Evolutionary conservation across 23 red algal genomes (phyloP), one percentile per base, ranked within the genome.

Genomic region (Gracilaria vermiculophylla): DNA sequence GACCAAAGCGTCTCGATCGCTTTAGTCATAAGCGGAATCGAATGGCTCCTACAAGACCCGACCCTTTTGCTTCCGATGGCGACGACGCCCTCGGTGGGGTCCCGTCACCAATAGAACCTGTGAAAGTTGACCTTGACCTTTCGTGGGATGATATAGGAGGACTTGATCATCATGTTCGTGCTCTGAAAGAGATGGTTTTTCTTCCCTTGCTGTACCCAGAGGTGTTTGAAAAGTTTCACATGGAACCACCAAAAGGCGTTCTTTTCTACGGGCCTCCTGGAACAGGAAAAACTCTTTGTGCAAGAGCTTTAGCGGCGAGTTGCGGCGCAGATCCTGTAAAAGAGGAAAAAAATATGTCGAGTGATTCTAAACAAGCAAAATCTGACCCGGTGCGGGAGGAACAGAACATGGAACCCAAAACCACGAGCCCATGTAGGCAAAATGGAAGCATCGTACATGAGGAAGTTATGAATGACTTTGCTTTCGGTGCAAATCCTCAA

Each of bases 221-320:
- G 71, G 61, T 92, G 15, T 95, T 99, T 88, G 86, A 90, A 3
- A 91, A 94, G 74, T 99, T 99, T 60, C 53, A 92, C 15, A 86
- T 95, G 89, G 85, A 93, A 66, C 89, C 97, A 50, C 86, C 94
- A 64, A 92, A 93, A 60, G 97, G 97, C 2, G 94, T 99, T 34
- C 81, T 99, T 42, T 99, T 99, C 64, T 95, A 99, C 44, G 97
- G 97, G 10, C 97, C 97, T 5, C 97, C 97, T 24, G 97, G 97
- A 4, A 96, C 93, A 24, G 94, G 97, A 4, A 99, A 99, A 72
- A 99, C 97, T 8, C 82, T 99, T 64, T 88, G 88, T 57, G 97
- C 97, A 58, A 61, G 94, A 27, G 92, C 92, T 34, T 83, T 99
- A 21, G 97, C 97, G 12, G 94, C 92, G 11, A 92, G 87, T 21